phyloP scores from a whole-genome alignment of 495 filamentous ascomycete genomes.

The Achaetomiella virescens region DNA sequence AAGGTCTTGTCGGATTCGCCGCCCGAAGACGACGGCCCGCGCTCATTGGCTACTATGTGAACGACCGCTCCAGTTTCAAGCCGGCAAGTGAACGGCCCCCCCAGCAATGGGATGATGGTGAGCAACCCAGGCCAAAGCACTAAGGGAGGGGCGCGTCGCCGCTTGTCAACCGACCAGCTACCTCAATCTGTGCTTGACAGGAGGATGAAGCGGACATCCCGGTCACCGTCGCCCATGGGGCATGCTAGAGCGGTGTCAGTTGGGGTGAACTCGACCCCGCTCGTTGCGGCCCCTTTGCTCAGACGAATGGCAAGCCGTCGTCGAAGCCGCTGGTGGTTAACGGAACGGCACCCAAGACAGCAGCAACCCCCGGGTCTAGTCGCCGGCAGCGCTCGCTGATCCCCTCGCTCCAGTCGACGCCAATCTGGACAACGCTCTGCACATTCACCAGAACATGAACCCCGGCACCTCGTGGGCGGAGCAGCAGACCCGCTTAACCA shows the following conservation, averaged over 20 bases:
- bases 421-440: constrained; percentile 36
- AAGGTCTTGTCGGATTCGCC: constrained; percentile 32
- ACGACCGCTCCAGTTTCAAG: constrained; percentile 29
- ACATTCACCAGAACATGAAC: constrained; percentile 33
- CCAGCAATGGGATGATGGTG: constrained; percentile 37
- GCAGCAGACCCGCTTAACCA: constrained; percentile 16
- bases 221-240: constrained; percentile 49
- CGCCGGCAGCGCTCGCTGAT: constrained; percentile 23
- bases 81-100: constrained; percentile 27
- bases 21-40: constrained; percentile 34
- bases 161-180: constrained; percentile 45
- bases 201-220: constrained; percentile 44
- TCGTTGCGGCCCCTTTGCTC: constrained; percentile 30
- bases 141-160: constrained; percentile 34
- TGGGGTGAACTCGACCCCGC: constrained; percentile 36
- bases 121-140: constrained; percentile 35
- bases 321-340: constrained; percentile 44
- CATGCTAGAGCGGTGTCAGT: constrained; percentile 41
- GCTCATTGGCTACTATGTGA: constrained; percentile 38
- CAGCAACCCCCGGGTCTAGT: constrained; percentile 8
- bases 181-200: constrained; percentile 46
- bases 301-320: constrained; percentile 22
- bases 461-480: constrained; percentile 18
- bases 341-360: constrained; percentile 32
- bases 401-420: constrained; percentile 19